Conservation (phyloP, 2,329 filamentous ascomycete species). For the Coniochaeta sp. region DNA sequence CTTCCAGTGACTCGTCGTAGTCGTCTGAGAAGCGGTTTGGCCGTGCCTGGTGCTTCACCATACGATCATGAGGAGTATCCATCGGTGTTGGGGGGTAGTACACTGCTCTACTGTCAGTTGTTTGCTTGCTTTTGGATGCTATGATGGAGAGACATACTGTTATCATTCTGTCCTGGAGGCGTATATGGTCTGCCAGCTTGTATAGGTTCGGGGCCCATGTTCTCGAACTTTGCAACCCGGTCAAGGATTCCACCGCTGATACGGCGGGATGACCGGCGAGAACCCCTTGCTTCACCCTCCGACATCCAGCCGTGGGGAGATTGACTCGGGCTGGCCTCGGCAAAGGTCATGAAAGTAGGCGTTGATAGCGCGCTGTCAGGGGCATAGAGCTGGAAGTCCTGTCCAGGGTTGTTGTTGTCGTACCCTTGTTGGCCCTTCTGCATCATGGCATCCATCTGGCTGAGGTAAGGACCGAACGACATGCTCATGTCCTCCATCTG, state of each 20-base stretch:
- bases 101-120: slow-evolving; percentile 34
- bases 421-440: slow-evolving; percentile 35
- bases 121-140: background rate
- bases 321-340: slow-evolving; percentile 33
- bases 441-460: slow-evolving; percentile 36
- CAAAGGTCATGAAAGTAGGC: slow-evolving; percentile 42
- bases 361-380: slow-evolving; percentile 39
- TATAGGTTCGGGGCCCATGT: slow-evolving; percentile 20
- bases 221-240: slow-evolving; percentile 53
- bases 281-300: slow-evolving; percentile 37
- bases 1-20: slow-evolving; percentile 61
- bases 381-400: slow-evolving; percentile 44
- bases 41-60: slow-evolving; percentile 30
- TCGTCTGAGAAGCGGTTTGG: slow-evolving; percentile 49
- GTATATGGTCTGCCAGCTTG: slow-evolving; percentile 49
- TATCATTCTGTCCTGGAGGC: slow-evolving; percentile 52
- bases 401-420: slow-evolving; percentile 20
- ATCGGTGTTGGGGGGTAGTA: slow-evolving; percentile 63
- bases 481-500: slow-evolving; percentile 27
- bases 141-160: slow-evolving; percentile 38
- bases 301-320: slow-evolving; percentile 41
- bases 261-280: slow-evolving; percentile 36
- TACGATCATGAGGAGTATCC: slow-evolving; percentile 50
- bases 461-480: slow-evolving; percentile 40
- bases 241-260: slow-evolving; percentile 57